Base-by-base conservation (phyloP, 345 rosid genomes). In the Lepidium didymum region DNA sequence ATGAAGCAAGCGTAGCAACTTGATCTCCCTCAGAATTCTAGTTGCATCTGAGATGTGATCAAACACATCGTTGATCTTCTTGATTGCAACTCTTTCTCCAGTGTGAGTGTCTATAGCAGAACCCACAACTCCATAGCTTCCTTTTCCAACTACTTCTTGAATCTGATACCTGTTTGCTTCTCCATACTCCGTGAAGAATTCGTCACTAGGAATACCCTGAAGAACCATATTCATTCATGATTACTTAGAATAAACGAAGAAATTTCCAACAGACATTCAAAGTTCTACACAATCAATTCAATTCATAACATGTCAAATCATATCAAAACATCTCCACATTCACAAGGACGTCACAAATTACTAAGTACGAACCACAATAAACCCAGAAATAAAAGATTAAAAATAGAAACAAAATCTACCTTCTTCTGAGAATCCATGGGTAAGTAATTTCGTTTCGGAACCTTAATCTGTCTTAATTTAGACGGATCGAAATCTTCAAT, bases 31-130 rank as follows among this genome's bases (percentile, higher is more conserved):
- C 59, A 90, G 70, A 77, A 92, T 92, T 62, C 98, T 85, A 4
- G 98, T 90, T 4, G 98, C 96, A 68, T 92, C 97, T 70, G 98
- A 92, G 46, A 92, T 92, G 33, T 92, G 97, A 75, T 90, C 98
- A 73, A 92, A 92, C 42, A 92, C 98, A 69, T 92, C 98, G 41
- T 84, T 90, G 10, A 92, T 92, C 80, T 92, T 92, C 82, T 92
- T 92, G 43, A 92, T 88, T 1, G 98, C 98, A 50, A 92, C 91
- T 82, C 68, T 87, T 78, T 93, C 96, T 41, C 97, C 90, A 2
- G 96, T 88, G 42, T 84, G 87, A 0, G 85, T 82, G 55, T 93
- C 98, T 9, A 90, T 60, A 62, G 98, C 98, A 35, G 98, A 90
- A 64, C 82, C 90, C 13, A 93, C 98, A 72, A 93, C 87, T 37